phyloP scores from a whole-genome alignment of 768 basidiomycete species.

The Hericium rajendrae region DNA sequence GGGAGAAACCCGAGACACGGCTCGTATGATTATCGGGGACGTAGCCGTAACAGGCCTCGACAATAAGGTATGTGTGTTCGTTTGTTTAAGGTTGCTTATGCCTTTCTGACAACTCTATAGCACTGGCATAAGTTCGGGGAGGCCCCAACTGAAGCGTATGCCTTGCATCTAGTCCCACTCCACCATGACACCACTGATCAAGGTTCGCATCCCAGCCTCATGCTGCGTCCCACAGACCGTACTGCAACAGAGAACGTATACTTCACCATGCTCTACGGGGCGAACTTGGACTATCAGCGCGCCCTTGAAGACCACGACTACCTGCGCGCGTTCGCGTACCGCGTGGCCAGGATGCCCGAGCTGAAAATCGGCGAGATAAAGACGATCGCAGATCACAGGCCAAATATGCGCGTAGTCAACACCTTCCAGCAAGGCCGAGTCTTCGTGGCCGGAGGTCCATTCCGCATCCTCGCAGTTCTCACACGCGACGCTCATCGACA shows the following conservation, averaged over 20 bases:
- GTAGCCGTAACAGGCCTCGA: not conserved
- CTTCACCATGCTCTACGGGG: not conserved
- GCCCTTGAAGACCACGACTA: not conserved
- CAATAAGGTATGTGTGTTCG: not conserved
- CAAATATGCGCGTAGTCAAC: slow-evolving; percentile 12
- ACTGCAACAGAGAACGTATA: not conserved
- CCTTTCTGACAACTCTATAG: not conserved
- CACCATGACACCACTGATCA: not conserved
- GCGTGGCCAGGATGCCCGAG: not conserved
- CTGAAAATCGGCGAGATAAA: not conserved
- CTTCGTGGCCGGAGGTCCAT: slow-evolving; percentile 12
- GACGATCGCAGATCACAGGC: slow-evolving; percentile 1
- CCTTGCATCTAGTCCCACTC: not conserved
- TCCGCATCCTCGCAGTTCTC: slow-evolving; percentile 9
- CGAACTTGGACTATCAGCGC: not conserved
- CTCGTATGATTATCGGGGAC: not conserved
- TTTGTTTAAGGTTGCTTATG: not conserved
- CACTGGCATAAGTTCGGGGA: not conserved
- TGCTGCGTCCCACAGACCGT: not conserved
- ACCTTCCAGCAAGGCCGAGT: slow-evolving; percentile 9
- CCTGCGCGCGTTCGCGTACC: not conserved
- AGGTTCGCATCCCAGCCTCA: not conserved
- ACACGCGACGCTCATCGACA: too few species aligned
- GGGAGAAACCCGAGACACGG: slow-evolving; percentile 1
- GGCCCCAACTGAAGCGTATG: not conserved